phyloP scores from a whole-genome alignment of 2,329 filamentous ascomycete genomes.

The Byssoonygena ceratinophila region DNA sequence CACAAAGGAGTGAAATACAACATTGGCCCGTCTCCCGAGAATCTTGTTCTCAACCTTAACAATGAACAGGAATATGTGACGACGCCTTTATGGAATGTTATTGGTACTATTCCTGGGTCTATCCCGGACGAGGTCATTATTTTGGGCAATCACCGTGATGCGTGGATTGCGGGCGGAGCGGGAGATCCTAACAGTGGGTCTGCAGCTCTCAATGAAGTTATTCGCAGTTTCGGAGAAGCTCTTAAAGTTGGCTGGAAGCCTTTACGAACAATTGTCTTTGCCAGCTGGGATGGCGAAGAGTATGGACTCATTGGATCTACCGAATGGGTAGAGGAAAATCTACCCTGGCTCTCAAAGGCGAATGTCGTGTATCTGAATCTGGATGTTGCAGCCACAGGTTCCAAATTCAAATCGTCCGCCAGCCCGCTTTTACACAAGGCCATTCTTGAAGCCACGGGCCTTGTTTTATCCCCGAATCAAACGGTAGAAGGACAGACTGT shows the following conservation, averaged over 20 bases:
- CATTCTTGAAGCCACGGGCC: conserved; percentile 54
- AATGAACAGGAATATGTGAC: conserved; percentile 76
- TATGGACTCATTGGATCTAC: conserved; percentile 79
- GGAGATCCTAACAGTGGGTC: conserved; percentile 76
- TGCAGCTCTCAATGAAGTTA: conserved; percentile 66
- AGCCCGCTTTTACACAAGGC: conserved; percentile 67
- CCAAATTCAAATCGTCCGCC: conserved; percentile 53
- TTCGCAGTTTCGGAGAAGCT: conserved; percentile 62
- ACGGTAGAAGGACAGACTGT: conserved; percentile 59
- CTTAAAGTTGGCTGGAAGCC: conserved; percentile 69
- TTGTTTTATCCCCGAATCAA: conserved; percentile 64
- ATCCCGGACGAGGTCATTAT: conserved; percentile 77
- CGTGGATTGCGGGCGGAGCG: conserved; percentile 78
- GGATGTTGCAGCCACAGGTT: conserved; percentile 61
- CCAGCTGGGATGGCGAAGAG: conserved; percentile 74
- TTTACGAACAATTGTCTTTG: conserved; percentile 81
- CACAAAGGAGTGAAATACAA: conserved; percentile 77
- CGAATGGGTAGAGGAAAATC: conserved; percentile 84
- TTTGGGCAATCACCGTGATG: conserved; percentile 84
- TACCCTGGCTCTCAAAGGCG: conserved; percentile 64
- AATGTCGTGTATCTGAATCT: conserved; percentile 79
- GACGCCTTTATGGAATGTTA: conserved; percentile 80
- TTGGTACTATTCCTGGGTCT: conserved; percentile 81
- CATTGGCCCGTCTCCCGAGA: conserved; percentile 67
- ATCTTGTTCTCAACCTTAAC: conserved; percentile 58